Evolutionary conservation across 768 basidiomycete genomes (phyloP).

Genomic region (Russula sp.): DNA sequence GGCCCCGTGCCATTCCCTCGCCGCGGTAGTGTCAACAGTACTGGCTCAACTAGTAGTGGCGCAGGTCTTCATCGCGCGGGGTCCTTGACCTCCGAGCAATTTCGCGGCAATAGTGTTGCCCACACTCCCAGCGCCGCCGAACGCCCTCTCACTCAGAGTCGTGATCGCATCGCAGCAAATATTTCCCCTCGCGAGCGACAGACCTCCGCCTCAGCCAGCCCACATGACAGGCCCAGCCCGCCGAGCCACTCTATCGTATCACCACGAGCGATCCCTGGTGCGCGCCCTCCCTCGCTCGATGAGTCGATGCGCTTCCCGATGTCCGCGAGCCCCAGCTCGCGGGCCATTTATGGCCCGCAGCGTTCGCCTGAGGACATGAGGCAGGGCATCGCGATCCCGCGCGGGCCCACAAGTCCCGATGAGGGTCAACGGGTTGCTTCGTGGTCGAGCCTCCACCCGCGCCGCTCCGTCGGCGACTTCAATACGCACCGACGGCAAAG

Average conservation of each 20-base stretch:
- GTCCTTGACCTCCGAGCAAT: constrained; percentile 13
- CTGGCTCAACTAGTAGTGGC: constrained; percentile 12
- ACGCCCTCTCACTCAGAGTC: constrained; percentile 20
- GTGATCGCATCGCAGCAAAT: constrained; percentile 11
- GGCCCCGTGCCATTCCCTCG: constrained; percentile 35
- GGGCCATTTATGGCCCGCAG: constrained; percentile 10
- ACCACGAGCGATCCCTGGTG: constrained; percentile 17
- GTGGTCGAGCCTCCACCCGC: constrained; percentile 22
- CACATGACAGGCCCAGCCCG: constrained; percentile 19
- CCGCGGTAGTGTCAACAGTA: constrained; percentile 26
- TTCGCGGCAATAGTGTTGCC: constrained; percentile 7
- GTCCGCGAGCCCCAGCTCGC: constrained; percentile 22
- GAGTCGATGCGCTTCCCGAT: constrained; percentile 20
- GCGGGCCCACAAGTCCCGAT: constrained; percentile 13
- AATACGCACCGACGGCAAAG: constrained; percentile 10
- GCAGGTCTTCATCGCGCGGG: constrained; percentile 24
- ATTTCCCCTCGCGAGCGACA: constrained; percentile 15
- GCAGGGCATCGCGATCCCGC: constrained; percentile 23
- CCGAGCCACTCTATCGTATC: constrained; percentile 3
- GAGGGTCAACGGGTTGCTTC: constrained; percentile 17
- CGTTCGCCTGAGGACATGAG: constrained; percentile 24
- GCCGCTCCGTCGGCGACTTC: constrained; percentile 19
- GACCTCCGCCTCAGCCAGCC: constrained; percentile 20
- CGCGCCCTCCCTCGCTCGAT: constrained; percentile 15
- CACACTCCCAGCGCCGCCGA: constrained; percentile 19